Percentiles rank a stretch among this genome's conserved stretches.
These are phyloP conservation scores for Cytospora piceicola DNA, from an alignment of 2,329 filamentous ascomycete species.

Conservation along the genomic window DNA sequence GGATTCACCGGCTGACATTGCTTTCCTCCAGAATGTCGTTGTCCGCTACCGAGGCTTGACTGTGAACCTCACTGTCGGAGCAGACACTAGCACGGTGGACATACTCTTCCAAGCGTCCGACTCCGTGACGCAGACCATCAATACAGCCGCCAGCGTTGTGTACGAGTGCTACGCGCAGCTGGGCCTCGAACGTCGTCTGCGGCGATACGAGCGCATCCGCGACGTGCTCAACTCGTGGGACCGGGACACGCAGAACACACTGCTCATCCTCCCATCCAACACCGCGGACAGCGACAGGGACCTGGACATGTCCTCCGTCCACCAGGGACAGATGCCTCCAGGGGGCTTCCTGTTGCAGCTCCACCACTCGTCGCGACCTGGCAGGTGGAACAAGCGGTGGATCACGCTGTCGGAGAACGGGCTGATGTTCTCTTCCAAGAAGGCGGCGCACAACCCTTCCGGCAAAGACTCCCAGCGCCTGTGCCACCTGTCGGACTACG, in stretches of 20 bases:
- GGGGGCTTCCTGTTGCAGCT: conserved; percentile 70
- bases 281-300: conserved; percentile 59
- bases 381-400: conserved; percentile 87
- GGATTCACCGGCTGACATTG: conserved; percentile 35
- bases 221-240: conserved; percentile 96
- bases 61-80: conserved; percentile 72
- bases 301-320: conserved; percentile 68
- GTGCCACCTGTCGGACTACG: conserved; percentile 89
- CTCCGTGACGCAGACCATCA: conserved; percentile 65
- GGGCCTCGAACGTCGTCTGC: conserved; percentile 79
- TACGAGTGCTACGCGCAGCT: conserved; percentile 76
- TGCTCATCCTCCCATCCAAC: conserved; percentile 68
- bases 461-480: conserved; percentile 72
- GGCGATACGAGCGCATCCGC: conserved; percentile 82
- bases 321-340: conserved; percentile 62
- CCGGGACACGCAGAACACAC: conserved; percentile 72
- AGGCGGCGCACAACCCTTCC: conserved; percentile 57
- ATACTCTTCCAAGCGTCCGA: conserved; percentile 70
- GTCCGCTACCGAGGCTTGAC: conserved; percentile 73
- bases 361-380: conserved; percentile 78
- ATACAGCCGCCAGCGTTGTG: conserved; percentile 69
- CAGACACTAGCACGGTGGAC: conserved; percentile 75
- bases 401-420: conserved; percentile 74
- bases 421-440: conserved; percentile 74
- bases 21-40: conserved; percentile 60